A percentile compares a stretch with the other conserved stretches of the same genome.
phyloP scores from a whole-genome alignment of 768 basidiomycete species.

The Fistulinella prunicolor region DNA sequence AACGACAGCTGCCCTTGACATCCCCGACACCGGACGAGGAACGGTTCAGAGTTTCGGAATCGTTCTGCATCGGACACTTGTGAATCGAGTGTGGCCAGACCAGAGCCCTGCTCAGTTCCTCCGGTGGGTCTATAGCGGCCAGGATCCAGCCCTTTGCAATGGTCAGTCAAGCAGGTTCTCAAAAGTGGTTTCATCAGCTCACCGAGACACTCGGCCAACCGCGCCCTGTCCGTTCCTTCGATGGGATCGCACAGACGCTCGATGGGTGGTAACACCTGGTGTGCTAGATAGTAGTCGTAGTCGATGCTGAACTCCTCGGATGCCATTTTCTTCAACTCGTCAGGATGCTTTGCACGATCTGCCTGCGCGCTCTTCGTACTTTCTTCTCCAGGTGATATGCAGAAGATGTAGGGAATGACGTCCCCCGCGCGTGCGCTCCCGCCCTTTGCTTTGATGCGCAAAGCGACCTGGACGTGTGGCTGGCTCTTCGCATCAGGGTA shows the following conservation, averaged over 20 bases:
- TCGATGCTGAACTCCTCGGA: constrained; percentile 69
- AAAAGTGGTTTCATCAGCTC: constrained; percentile 17
- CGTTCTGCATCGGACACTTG: constrained; percentile 86
- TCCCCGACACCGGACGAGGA: constrained; percentile 71
- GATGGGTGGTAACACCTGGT: constrained; percentile 92
- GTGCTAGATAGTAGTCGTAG: constrained; percentile 85
- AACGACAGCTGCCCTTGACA: constrained; percentile 65
- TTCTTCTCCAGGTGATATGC: constrained; percentile 71
- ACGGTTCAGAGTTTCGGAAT: constrained; percentile 71
- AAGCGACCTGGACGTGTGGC: constrained; percentile 95
- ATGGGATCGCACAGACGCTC: constrained; percentile 96
- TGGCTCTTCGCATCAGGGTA: constrained; percentile 95
- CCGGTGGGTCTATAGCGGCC: constrained; percentile 46
- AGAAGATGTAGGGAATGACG: constrained; percentile 96
- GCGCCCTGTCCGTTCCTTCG: constrained; percentile 88
- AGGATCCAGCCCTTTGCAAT: constrained; percentile 54
- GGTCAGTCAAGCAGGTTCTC: background rate
- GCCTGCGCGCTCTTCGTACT: constrained; percentile 75
- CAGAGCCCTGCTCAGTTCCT: constrained; percentile 50
- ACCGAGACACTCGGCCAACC: constrained; percentile 96
- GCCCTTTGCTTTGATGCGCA: constrained; percentile 84
- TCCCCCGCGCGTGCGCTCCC: constrained; percentile 81
- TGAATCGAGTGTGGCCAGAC: constrained; percentile 81
- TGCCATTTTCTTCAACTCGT: constrained; percentile 75
- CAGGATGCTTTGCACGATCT: constrained; percentile 89